phyloP scores from a whole-genome alignment of 1,284 basidiomycete genomes.

The Moesziomyces globuligerus region DNA sequence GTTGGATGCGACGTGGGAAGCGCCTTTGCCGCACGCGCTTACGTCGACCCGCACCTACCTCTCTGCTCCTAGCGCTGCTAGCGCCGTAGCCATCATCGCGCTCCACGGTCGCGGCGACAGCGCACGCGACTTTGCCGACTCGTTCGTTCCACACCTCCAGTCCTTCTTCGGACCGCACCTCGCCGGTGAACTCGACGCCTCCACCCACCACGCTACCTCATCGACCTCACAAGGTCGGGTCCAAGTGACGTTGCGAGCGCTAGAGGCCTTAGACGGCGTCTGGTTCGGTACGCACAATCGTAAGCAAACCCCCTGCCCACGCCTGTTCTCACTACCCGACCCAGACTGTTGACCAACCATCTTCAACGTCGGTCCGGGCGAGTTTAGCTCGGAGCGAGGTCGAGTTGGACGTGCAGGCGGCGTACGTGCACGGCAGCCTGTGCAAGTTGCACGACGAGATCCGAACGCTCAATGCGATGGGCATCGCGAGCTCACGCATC shows the following conservation, averaged over 20 bases:
- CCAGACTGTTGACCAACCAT: too few species aligned
- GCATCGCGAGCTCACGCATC: constrained; percentile 14
- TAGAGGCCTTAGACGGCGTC: constrained; percentile 12
- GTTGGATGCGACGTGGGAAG: constrained; percentile 15
- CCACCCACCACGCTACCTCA: too few species aligned
- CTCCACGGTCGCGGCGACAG: constrained; percentile 34
- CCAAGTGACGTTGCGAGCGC: constrained; percentile 12
- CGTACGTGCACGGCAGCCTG: constrained; percentile 21
- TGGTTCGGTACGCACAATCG: constrained; percentile 18
- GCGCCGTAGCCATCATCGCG: constrained; percentile 22
- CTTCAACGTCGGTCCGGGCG: too few species aligned
- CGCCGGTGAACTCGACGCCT: constrained; percentile 7
- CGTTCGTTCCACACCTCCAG: constrained; percentile 21
- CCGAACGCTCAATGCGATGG: constrained; percentile 8
- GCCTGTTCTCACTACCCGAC: too few species aligned
- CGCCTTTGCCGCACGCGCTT: constrained; percentile 29
- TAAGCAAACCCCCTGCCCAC: too few species aligned
- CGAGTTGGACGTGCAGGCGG: constrained; percentile 12
- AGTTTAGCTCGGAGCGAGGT: constrained; percentile 10
- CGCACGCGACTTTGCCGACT: constrained; percentile 27
- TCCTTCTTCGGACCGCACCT: constrained; percentile 12
- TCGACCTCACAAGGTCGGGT: too few species aligned
- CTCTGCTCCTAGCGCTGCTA: background rate
- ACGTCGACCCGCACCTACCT: constrained; percentile 15
- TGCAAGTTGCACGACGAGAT: constrained; percentile 13